These are phyloP conservation scores for Immersiella caudata DNA, from an alignment of 495 filamentous ascomycete genomes.

Conservation along the genomic window DNA sequence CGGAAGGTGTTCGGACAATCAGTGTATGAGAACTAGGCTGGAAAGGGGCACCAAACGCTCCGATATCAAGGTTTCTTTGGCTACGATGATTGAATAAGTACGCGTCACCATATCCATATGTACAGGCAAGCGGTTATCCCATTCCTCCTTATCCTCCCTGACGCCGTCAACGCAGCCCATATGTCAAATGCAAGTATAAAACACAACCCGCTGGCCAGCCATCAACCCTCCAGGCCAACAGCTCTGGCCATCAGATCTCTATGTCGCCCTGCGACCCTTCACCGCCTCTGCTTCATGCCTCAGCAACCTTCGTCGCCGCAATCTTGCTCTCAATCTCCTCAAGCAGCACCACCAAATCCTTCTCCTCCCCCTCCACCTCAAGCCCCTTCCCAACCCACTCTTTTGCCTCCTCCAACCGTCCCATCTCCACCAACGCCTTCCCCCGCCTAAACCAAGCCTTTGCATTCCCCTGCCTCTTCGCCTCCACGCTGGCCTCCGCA, in stretches of 20 bases:
- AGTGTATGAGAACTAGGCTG: slow-evolving; percentile 13
- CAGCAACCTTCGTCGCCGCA: slow-evolving; percentile 29
- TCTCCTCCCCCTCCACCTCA: slow-evolving; percentile 80
- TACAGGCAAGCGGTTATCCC: not conserved
- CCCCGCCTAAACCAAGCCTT: slow-evolving; percentile 93
- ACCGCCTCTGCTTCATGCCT: slow-evolving; percentile 19
- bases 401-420: slow-evolving; percentile 76
- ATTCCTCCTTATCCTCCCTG: not conserved
- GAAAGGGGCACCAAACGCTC: not conserved
- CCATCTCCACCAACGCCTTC: slow-evolving; percentile 87
- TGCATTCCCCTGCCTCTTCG: slow-evolving; percentile 80
- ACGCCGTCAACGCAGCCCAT: not conserved
- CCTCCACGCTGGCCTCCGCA: slow-evolving; percentile 86
- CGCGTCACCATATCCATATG: not conserved
- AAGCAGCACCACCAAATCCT: slow-evolving; percentile 68
- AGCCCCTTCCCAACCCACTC: slow-evolving; percentile 71
- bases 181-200: not conserved
- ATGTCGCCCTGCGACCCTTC: not conserved
- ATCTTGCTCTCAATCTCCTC: slow-evolving; percentile 65
- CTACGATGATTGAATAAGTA: slow-evolving; percentile 10
- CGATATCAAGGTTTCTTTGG: slow-evolving; percentile 11
- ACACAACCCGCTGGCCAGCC: not conserved
- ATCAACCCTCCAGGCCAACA: not conserved
- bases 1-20: not conserved
- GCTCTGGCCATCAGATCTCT: no score